phyloP scores from a whole-genome alignment of 352 stramenopile species.

The Blastocystis sp. region DNA sequence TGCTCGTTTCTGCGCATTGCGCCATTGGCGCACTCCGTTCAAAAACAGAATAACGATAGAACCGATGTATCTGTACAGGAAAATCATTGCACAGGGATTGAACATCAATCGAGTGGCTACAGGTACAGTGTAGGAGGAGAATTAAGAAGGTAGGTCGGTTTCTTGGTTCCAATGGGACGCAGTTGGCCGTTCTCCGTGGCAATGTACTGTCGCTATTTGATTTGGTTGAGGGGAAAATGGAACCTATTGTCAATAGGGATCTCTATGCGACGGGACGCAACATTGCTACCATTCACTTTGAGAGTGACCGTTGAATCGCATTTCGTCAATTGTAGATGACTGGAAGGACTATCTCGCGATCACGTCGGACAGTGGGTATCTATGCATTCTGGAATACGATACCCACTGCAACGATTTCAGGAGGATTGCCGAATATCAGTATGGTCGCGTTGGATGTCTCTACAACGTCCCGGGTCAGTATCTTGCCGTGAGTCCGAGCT shows the following conservation, averaged over 20 bases:
- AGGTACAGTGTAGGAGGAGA: not conserved
- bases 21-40: too few species aligned
- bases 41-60: too few species aligned
- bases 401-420: not conserved
- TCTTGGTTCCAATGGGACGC: not conserved
- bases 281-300: not conserved
- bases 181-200: slow-evolving; percentile 24
- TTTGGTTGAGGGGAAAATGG: not conserved
- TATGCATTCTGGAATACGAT: slow-evolving; percentile 35
- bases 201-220: slow-evolving; percentile 6
- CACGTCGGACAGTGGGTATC: slow-evolving; percentile 44
- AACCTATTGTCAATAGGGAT: not conserved
- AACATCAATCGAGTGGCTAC: slow-evolving; percentile 8
- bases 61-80: slow-evolving; percentile 15
- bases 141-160: slow-evolving; percentile 14
- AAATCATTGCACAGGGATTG: not conserved
- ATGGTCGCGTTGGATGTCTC: not conserved
- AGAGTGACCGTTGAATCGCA: not conserved
- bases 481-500: not conserved
- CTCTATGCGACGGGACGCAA: not conserved
- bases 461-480: slow-evolving; percentile 20
- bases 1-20: too few species aligned
- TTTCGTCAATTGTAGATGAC: not conserved
- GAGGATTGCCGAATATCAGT: slow-evolving; percentile 10
- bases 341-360: slow-evolving; percentile 22